Evolutionary conservation across 2,329 filamentous ascomycete species (phyloP), one percentile per base, ranked within the genome.

Genomic region (Paraphaeosphaeria sporulosa): DNA sequence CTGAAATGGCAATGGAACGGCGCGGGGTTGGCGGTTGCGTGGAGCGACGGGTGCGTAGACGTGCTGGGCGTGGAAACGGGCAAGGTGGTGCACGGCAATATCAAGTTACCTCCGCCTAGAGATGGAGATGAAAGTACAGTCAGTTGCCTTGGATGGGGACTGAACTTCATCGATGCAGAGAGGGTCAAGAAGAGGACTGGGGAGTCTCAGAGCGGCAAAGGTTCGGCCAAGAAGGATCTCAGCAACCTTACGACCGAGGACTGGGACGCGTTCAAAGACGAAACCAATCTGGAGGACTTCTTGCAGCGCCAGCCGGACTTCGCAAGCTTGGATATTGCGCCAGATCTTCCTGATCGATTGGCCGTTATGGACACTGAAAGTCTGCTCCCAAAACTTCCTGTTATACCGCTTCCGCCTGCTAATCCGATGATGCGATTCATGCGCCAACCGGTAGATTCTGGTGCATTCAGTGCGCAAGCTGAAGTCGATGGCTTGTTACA

Each of bases 11-110:
- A 82, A 62, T 79, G 78, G 38, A 81, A 83, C 59, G 82, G 90
- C 9, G 90, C 92, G 63, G 88, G 92, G 44, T 84, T 97, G 57
- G 93, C 93, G 15, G 87, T 95, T 15, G 92, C 89, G 48, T 96
- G 92, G 88, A 92, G 87, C 67, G 92, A 96, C 80, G 91, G 91
- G 30, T 86, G 86, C 7, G 87, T 95, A 21, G 88, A 92, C 59
- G 80, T 96, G 38, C 86, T 94, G 75, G 91, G 90, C 61, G 80
- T 93, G 23, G 93, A 95, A 75, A 94, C 88, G 68, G 91, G 89
- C 76, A 96, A 94, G 78, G 87, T 90, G 13, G 88, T 93, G 21
- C 90, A 95, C 75, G 87, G 90, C 70, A 77, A 67, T 59, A 60
- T 73, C 10, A 64, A 57, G 58, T 55, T 69, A 43, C 68, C 67